These are phyloP conservation scores for Pseudomassariella vexata DNA, from an alignment of 2,329 filamentous ascomycete species.

Conservation along the genomic window DNA sequence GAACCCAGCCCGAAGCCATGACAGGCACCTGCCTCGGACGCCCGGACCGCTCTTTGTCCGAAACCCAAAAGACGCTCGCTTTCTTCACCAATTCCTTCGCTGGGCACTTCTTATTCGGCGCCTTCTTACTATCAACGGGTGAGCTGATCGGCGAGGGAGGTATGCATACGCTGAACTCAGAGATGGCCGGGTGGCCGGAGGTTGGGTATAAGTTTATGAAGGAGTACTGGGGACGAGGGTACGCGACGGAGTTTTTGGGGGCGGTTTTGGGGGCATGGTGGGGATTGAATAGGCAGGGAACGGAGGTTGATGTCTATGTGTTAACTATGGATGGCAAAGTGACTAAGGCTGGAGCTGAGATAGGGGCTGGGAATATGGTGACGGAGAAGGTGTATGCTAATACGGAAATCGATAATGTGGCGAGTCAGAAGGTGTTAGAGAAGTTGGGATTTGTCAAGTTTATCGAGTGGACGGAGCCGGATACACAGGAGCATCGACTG, in stretches of 20 bases:
- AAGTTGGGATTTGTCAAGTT: not conserved
- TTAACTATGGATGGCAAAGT: too few relatives aligned
- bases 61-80: conserved; percentile 12
- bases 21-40: conserved; percentile 13
- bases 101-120: conserved; percentile 1
- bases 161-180: conserved; percentile 23
- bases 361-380: too few relatives aligned
- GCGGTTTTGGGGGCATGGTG: conserved; percentile 42
- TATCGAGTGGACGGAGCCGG: not conserved
- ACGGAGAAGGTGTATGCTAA: not conserved
- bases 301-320: conserved; percentile 37
- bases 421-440: not conserved
- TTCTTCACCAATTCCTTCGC: conserved; percentile 5
- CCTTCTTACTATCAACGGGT: conserved; percentile 1
- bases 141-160: conserved; percentile 41
- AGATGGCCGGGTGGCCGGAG: conserved; percentile 49
- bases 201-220: conserved; percentile 52
- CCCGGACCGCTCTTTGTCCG: conserved; percentile 14
- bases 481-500: not conserved
- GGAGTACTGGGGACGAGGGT: conserved; percentile 49
- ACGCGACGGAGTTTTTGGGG: conserved; percentile 50
- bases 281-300: conserved; percentile 38
- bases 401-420: not conserved
- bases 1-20: conserved; percentile 18
- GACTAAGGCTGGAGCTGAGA: too few relatives aligned